Evolutionary conservation across 257 asterid species (phyloP), one percentile per base, ranked within the genome.

Genomic region (Solanum dulcamara): DNA sequence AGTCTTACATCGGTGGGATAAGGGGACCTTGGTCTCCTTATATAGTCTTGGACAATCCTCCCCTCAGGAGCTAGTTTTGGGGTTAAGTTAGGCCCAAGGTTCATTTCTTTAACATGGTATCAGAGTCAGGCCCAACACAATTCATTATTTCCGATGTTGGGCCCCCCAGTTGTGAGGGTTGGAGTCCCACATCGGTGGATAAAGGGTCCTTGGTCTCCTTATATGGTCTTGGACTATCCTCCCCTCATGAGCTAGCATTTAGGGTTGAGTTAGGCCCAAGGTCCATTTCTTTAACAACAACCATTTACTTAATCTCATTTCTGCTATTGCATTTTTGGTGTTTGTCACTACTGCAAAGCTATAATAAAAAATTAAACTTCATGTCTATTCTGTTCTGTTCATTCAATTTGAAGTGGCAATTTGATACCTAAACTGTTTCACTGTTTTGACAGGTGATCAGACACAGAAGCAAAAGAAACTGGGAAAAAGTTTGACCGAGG

Each of bases 401-500:
- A 79, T 48, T 48, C 64, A 79, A 79, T 48, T 75, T 46, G 59
- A 75, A 75, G 38, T 75, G 81, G 40, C 37, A 44, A 15, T 44
- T 77, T 79, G 64, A 48, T 79, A 79, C 44, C 64, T 48, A 24
- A 79, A 30, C 10, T 67, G 30, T 79, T 79, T 10, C 60, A 79
- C 83, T 79, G 44, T 28, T 48, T 48, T 79, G 20, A 89, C 95
- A 97, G 99, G 94, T 77, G 93, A 91, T 68, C 17, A 87, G 46
- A 53, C 88, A 87, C 91, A 88, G 86, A 93, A 87, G 90, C 90
- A 81, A 83, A 89, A 87, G 87, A 93, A 90, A 68, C 93, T 94
- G 17, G 97, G 89, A 66, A 91, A 91, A 89, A 85, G 93, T 87
- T 88, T 94, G 72, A 91, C 97, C 51, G 97, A 94, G 87, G 98